phyloP scores from a whole-genome alignment of 352 stramenopile species.

The Pythium vanterpoolii region DNA sequence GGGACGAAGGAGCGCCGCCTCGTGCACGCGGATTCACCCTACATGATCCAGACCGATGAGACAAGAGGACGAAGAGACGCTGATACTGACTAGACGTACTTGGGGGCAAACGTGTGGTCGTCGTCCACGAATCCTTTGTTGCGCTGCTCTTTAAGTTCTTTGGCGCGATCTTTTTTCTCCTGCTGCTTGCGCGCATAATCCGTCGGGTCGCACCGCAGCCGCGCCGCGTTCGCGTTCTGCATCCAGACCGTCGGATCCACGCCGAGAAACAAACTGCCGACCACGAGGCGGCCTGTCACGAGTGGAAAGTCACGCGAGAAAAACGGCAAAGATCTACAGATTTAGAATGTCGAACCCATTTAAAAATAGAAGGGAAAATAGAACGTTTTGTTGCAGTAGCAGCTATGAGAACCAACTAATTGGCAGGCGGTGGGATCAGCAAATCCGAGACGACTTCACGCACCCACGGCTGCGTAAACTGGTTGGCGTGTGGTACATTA shows the following conservation, averaged over 20 bases:
- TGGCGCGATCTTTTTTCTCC: constrained; percentile 72
- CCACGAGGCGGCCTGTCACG: not conserved
- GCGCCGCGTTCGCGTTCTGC: constrained; percentile 40
- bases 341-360: not conserved
- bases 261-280: not conserved
- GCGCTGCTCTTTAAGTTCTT: constrained; percentile 68
- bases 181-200: constrained; percentile 80
- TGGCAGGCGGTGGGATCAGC: constrained; percentile 26
- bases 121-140: constrained; percentile 66
- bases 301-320: no score
- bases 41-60: not conserved
- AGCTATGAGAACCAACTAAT: constrained; percentile 2
- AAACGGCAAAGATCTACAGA: not conserved
- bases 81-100: constrained; percentile 46
- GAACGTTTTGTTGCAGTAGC: not conserved
- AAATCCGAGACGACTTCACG: constrained; percentile 43
- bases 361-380: not conserved
- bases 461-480: constrained; percentile 75
- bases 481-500: constrained; percentile 45
- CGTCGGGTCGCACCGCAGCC: constrained; percentile 71
- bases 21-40: constrained; percentile 48
- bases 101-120: constrained; percentile 75
- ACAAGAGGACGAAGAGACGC: not conserved
- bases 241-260: constrained; percentile 17
- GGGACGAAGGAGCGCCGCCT: constrained; percentile 33